Conservation (phyloP, 1,284 basidiomycete genomes). For the Apiotrichum domesticum region DNA sequence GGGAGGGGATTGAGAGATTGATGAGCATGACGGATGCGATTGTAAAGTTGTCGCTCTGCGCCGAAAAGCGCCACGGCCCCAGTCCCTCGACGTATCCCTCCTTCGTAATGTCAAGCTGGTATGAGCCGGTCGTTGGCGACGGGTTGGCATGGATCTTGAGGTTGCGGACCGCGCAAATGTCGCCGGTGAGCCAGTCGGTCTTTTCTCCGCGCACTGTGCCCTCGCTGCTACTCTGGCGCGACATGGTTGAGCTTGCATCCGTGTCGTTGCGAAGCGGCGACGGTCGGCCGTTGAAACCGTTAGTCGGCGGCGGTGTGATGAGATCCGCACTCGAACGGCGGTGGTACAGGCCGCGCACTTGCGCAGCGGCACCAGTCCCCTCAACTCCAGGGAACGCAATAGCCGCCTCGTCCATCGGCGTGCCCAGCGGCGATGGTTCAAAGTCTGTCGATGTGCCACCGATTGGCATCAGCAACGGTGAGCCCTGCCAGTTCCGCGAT, state of each 20-base stretch:
- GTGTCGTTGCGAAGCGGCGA: constrained; percentile 13
- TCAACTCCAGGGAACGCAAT: constrained; percentile 11
- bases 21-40: constrained; percentile 38
- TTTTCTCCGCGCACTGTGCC: constrained; percentile 18
- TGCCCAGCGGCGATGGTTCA: neutral
- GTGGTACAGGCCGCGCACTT: constrained; percentile 12
- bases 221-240: constrained; percentile 8
- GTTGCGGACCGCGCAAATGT: constrained; percentile 28
- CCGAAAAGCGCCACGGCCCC: constrained; percentile 39
- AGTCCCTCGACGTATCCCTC: constrained; percentile 41
- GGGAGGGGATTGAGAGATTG: constrained; percentile 28
- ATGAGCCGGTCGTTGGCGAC: constrained; percentile 25
- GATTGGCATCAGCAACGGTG: constrained; percentile 3
- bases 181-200: constrained; percentile 38
- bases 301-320: neutral
- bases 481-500: constrained; percentile 1
- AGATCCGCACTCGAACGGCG: constrained; percentile 13
- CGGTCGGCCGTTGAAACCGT: neutral
- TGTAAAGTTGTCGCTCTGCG: constrained; percentile 38
- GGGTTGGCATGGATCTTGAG: constrained; percentile 43
- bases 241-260: constrained; percentile 6
- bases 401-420: constrained; percentile 4
- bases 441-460: neutral
- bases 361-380: neutral
- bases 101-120: constrained; percentile 34